A percentile compares a stretch with the other conserved stretches of the same genome.
Conservation (phyloP, 345 rosid species). For the Schrenkiella parvula region DNA sequence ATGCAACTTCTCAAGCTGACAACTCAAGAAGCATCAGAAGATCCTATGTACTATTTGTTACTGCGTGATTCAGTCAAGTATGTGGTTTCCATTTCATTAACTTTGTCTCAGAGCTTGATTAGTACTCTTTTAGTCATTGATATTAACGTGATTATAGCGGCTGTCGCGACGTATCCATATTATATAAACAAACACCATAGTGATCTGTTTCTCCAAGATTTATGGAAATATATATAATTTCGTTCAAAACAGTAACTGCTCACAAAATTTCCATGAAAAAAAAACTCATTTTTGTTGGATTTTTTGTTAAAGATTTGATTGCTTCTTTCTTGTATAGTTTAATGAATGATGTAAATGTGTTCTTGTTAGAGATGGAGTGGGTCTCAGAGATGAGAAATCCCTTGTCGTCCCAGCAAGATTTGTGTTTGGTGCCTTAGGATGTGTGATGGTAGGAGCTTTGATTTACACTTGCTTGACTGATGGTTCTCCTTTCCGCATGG, state of each 20-base stretch:
- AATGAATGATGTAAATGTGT: neutral
- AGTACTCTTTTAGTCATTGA: neutral
- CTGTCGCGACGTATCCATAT: no score
- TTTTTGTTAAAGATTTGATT: neutral
- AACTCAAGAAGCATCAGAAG: slow-evolving; percentile 57
- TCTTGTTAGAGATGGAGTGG: slow-evolving; percentile 42
- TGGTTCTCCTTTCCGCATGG: slow-evolving; percentile 87
- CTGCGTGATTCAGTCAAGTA: slow-evolving; percentile 49
- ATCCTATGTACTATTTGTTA: slow-evolving; percentile 66
- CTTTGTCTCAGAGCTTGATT: neutral
- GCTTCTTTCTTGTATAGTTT: neutral
- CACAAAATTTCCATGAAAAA: neutral
- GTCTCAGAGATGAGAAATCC: slow-evolving; percentile 41
- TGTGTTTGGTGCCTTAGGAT: slow-evolving; percentile 57
- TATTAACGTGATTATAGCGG: neutral
- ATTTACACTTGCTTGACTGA: slow-evolving; percentile 57
- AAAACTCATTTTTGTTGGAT: neutral
- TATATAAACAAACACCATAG: neutral
- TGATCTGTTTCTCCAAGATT: neutral
- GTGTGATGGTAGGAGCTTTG: slow-evolving; percentile 69
- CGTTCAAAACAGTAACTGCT: no score
- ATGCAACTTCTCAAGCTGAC: slow-evolving; percentile 65
- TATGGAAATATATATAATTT: no score
- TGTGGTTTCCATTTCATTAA: slow-evolving; percentile 5
- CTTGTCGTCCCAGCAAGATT: slow-evolving; percentile 54